These are phyloP conservation scores for Penicillium nordicum DNA, from an alignment of 2,329 filamentous ascomycete species.

Conservation along the genomic window DNA sequence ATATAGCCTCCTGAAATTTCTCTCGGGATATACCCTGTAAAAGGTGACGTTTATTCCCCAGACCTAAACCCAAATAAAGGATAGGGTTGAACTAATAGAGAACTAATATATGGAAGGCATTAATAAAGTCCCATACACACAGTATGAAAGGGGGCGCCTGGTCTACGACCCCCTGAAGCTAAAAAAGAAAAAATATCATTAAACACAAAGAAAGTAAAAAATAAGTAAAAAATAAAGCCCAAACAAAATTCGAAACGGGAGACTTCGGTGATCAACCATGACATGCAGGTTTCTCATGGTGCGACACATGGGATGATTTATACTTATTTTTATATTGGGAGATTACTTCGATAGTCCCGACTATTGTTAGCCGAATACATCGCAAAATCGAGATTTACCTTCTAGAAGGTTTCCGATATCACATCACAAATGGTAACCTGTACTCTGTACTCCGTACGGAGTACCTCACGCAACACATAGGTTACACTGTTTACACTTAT, in stretches of 20 bases:
- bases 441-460: not conserved
- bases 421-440: not conserved
- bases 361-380: conserved; percentile 25
- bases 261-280: conserved; percentile 2
- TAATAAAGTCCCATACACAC: not conserved
- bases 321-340: conserved; percentile 1
- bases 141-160: conserved; percentile 12
- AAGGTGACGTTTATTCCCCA: conserved; percentile 7
- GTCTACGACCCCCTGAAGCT: conserved; percentile 5
- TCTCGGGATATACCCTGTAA: not conserved
- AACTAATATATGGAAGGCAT: not conserved
- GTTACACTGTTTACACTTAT: not conserved
- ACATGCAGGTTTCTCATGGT: conserved; percentile 11
- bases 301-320: conserved; percentile 12
- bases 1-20: conserved; percentile 3
- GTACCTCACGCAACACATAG: not conserved
- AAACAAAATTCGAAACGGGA: not conserved
- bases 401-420: conserved; percentile 33
- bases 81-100: not conserved
- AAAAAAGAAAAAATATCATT: not conserved
- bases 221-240: not conserved
- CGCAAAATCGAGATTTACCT: conserved; percentile 27
- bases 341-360: conserved; percentile 20
- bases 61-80: not conserved
- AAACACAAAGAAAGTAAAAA: not conserved